Conservation (phyloP, 257 asterid genomes). For the Solanum medicagineum region DNA sequence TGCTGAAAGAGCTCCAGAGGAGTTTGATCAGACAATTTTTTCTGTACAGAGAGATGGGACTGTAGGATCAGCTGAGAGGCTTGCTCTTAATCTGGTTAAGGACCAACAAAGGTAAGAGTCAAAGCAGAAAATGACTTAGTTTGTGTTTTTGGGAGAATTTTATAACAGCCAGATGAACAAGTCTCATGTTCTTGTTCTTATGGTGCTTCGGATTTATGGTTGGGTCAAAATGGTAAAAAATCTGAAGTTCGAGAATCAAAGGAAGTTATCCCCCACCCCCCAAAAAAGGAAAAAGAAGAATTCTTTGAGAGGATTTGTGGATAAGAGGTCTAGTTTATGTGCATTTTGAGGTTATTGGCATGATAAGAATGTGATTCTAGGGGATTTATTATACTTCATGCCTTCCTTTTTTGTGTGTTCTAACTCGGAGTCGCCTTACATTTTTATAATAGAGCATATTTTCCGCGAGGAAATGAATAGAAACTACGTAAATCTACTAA, state of each 20-base stretch:
- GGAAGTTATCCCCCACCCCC: background rate
- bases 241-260: background rate
- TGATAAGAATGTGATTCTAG: background rate
- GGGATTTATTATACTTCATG: background rate
- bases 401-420: background rate
- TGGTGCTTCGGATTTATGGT: background rate
- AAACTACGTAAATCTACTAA: background rate
- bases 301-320: background rate
- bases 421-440: background rate
- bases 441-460: background rate
- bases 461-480: background rate
- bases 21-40: conserved; percentile 92
- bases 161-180: background rate
- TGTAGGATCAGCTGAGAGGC: conserved; percentile 50
- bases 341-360: background rate
- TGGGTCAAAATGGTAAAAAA: background rate
- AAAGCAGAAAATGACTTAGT: background rate
- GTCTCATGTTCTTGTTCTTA: background rate
- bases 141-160: background rate
- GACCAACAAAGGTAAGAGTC: conserved; percentile 73
- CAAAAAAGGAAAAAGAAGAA: background rate
- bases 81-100: conserved; percentile 56
- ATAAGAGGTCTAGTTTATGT: background rate
- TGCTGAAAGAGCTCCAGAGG: conserved; percentile 79
- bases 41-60: conserved; percentile 41